A percentile compares a stretch with the other conserved stretches of the same genome.
Conservation (phyloP, 2,329 filamentous ascomycete genomes). For the Coniella lustricola region DNA sequence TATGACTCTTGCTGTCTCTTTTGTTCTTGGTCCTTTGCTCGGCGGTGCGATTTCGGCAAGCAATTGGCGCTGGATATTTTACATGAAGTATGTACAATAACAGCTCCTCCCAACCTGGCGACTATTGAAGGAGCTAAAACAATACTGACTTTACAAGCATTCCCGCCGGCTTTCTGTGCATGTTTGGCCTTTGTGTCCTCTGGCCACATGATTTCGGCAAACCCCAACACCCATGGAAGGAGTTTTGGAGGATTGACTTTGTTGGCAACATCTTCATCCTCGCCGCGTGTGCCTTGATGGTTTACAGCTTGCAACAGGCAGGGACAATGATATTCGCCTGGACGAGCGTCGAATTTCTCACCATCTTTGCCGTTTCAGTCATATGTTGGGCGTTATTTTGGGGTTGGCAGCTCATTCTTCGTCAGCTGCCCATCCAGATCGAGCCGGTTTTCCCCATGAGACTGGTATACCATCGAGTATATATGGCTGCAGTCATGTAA, state of each 20-base stretch:
- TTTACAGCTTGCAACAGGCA: slow-evolving; percentile 51
- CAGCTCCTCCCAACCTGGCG: background rate
- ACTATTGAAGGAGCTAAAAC: no score
- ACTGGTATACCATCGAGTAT: slow-evolving; percentile 41
- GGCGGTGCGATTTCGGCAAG: slow-evolving; percentile 50
- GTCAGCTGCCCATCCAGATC: slow-evolving; percentile 31
- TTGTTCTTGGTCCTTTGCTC: slow-evolving; percentile 51
- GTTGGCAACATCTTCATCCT: slow-evolving; percentile 44
- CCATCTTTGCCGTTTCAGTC: slow-evolving; percentile 39
- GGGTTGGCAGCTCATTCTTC: slow-evolving; percentile 43
- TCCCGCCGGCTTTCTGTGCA: slow-evolving; percentile 16
- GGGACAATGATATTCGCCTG: slow-evolving; percentile 45
- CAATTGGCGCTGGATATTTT: slow-evolving; percentile 54
- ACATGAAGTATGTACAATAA: slow-evolving; percentile 45
- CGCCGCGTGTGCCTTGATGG: slow-evolving; percentile 43
- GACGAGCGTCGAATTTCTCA: slow-evolving; percentile 44
- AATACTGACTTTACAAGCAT: slow-evolving; percentile 13
- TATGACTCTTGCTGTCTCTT: slow-evolving; percentile 48
- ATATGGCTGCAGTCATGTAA: slow-evolving; percentile 43
- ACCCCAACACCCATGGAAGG: slow-evolving; percentile 31
- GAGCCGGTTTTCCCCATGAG: slow-evolving; percentile 50
- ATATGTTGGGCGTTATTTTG: slow-evolving; percentile 43
- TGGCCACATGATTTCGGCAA: slow-evolving; percentile 35
- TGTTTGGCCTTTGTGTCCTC: slow-evolving; percentile 35
- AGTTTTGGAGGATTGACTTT: slow-evolving; percentile 44